Base-by-base conservation (phyloP, 805 yeast species). In the Kluyveromyces dobzhanskii region DNA sequence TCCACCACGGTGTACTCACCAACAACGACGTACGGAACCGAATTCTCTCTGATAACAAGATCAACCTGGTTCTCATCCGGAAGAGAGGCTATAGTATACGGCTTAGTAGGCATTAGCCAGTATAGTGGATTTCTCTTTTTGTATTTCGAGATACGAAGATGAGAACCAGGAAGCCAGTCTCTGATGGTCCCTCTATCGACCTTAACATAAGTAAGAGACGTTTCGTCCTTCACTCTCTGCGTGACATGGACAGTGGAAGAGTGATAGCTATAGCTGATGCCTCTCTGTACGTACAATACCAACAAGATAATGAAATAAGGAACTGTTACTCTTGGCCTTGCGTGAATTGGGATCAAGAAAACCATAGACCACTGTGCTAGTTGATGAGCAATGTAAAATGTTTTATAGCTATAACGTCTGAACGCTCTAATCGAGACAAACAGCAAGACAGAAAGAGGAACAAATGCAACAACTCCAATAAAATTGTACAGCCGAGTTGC, bases 291-390 rank as follows among this genome's bases (percentile, higher is more conserved):
- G 14, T 21, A 34, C 11, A 48, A 49, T 25, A 51, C 50, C 12
- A 52, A 28, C 4, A 41, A 12, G 1, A 59, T 41, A 13, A 48
- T 8, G 9, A 58, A 44, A 38, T 51, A 59, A 4, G 64, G 64
- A 14, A 65, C 45, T 0, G 62, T 48, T 1, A 80, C 83, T 1
- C 79, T 78, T 0, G 90, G 90, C 44, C 90, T 69, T 1, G 92
- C 84, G 58, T 83, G 94, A 37, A 71, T 62, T 1, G 68, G 65
- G 4, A 75, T 66, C 17, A 75, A 46, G 1, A 66, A 46, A 4
- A 78, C 57, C 39, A 71, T 65, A 1, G 61, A 23, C 59, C 74
- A 62, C 7, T 75, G 67, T 2, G 75, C 64, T 3, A 73, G 26
- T 38, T 76, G 71, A 54, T 83, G 94, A 14, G 68, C 44, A 2